These are phyloP conservation scores for Arachnomyces sp. DNA, from an alignment of 2,329 filamentous ascomycete genomes.

Conservation along the genomic window DNA sequence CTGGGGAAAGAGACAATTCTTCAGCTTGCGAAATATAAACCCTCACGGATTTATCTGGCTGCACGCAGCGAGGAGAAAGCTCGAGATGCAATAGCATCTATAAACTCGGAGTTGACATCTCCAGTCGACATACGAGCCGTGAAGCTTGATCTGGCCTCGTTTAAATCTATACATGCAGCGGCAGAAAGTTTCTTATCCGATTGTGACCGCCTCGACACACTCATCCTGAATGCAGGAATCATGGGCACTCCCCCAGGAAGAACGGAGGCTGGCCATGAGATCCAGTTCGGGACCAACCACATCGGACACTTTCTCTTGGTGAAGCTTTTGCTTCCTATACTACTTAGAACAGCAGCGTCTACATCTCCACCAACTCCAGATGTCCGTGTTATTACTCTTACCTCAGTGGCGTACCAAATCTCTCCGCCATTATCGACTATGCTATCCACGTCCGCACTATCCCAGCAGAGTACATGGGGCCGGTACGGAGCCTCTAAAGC, in stretches of 20 bases:
- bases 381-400: slow-evolving; percentile 31
- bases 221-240: slow-evolving; percentile 42
- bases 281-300: slow-evolving; percentile 42
- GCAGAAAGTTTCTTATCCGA: slow-evolving; percentile 35
- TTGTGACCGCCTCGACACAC: slow-evolving; percentile 36
- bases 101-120: slow-evolving; percentile 25
- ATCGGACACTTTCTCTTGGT: slow-evolving; percentile 41
- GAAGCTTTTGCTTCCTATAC: slow-evolving; percentile 35
- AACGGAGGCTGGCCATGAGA: slow-evolving; percentile 37
- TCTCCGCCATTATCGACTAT: slow-evolving; percentile 28
- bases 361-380: slow-evolving; percentile 15
- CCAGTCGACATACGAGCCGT: slow-evolving; percentile 38
- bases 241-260: slow-evolving; percentile 32
- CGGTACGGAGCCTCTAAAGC: slow-evolving; percentile 48
- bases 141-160: slow-evolving; percentile 44
- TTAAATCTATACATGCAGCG: slow-evolving; percentile 41
- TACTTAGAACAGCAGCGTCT: slow-evolving; percentile 27
- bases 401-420: slow-evolving; percentile 29
- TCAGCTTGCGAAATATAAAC: slow-evolving; percentile 44
- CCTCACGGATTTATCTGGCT: slow-evolving; percentile 49
- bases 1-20: slow-evolving; percentile 42
- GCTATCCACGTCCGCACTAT: slow-evolving; percentile 28
- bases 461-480: slow-evolving; percentile 31
- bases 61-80: slow-evolving; percentile 41
- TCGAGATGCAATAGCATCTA: slow-evolving; percentile 38